Evolutionary conservation across 768 basidiomycete genomes (phyloP).

Genomic region (Mycena sanguinolenta): DNA sequence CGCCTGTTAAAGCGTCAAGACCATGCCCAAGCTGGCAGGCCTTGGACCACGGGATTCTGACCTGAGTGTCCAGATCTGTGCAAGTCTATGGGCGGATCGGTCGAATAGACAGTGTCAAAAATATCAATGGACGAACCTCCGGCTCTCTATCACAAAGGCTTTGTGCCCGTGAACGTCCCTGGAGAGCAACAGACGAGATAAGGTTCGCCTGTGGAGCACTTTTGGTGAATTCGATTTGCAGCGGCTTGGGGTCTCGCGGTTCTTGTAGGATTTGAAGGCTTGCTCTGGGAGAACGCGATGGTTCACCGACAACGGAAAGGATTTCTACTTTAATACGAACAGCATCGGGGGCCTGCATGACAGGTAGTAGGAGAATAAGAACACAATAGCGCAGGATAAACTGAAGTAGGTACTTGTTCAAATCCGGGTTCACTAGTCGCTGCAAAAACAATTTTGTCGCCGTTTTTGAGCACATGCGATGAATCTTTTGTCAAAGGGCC

Average conservation of each 20-base stretch:
- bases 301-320: not conserved
- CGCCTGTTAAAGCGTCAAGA: slow-evolving; percentile 38
- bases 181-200: not conserved
- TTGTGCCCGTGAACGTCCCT: not conserved
- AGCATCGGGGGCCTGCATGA: slow-evolving; percentile 27
- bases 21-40: slow-evolving; percentile 31
- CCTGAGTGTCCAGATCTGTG: slow-evolving; percentile 18
- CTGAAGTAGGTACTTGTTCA: slow-evolving; percentile 4
- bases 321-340: slow-evolving; percentile 30
- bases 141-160: not conserved
- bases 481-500: slow-evolving; percentile 20
- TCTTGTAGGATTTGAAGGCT: not conserved
- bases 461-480: slow-evolving; percentile 31
- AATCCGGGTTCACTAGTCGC: slow-evolving; percentile 20
- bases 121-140: not conserved
- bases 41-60: slow-evolving; percentile 37
- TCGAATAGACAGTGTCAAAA: not conserved
- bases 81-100: not conserved
- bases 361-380: not conserved
- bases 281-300: not conserved
- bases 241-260: not conserved
- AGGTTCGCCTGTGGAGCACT: not conserved
- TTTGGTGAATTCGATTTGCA: not conserved
- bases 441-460: slow-evolving; percentile 34
- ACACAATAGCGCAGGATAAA: not conserved